These are phyloP conservation scores for Nemania sp. DNA, from an alignment of 2,329 filamentous ascomycete genomes.

Conservation along the genomic window DNA sequence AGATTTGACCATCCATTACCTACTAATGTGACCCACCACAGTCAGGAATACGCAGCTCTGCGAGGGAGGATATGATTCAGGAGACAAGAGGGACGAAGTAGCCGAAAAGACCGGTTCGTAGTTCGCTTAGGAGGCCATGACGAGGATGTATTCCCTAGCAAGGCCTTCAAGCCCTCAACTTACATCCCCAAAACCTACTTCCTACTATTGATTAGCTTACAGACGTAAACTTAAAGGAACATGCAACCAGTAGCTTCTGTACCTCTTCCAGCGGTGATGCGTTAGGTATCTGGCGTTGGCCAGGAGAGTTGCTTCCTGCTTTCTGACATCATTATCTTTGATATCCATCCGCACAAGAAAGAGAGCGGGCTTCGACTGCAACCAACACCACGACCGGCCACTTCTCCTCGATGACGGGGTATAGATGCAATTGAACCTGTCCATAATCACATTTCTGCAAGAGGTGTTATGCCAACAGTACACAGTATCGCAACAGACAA, in stretches of 20 bases:
- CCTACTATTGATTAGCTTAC: not conserved
- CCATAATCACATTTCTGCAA: constrained; percentile 1
- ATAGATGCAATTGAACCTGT: constrained; percentile 1
- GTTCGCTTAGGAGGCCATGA: not conserved
- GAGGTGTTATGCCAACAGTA: not conserved
- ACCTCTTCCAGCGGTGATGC: not conserved
- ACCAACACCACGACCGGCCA: not conserved
- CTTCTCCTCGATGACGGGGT: not conserved
- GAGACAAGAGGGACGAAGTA: not conserved
- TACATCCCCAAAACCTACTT: not conserved
- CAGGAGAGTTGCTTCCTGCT: not conserved
- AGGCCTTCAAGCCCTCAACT: not conserved
- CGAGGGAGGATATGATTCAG: not conserved
- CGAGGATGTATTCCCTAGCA: not conserved
- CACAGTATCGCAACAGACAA: not conserved
- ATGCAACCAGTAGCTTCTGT: not conserved
- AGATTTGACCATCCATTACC: not conserved
- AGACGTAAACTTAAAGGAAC: not conserved
- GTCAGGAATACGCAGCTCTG: not conserved
- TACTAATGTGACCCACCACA: not conserved
- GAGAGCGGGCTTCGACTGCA: not conserved
- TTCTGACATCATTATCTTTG: constrained; percentile 18
- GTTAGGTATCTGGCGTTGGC: not conserved
- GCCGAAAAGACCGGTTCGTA: not conserved
- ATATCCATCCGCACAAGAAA: not conserved